A percentile compares a stretch with the other conserved stretches of the same genome.
Evolutionary conservation across 2,329 filamentous ascomycete genomes (phyloP).

Genomic region (Trematosphaeria pertusa): DNA sequence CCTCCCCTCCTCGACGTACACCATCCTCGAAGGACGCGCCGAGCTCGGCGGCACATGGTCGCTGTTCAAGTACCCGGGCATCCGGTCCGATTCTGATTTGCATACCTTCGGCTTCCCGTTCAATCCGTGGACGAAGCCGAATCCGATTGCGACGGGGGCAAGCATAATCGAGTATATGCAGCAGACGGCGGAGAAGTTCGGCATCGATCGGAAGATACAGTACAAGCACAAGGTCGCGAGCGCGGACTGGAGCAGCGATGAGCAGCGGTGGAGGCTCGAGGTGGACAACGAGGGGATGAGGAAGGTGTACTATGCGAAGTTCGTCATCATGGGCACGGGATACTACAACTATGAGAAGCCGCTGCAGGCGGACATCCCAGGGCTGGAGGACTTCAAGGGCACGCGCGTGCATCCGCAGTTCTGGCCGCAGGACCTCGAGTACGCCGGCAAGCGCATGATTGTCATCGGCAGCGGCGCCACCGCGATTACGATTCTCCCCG

Average conservation of each 20-base stretch:
- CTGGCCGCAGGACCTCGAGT: conserved; percentile 75
- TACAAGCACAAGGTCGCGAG: conserved; percentile 51
- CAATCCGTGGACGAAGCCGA: conserved; percentile 68
- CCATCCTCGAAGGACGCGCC: conserved; percentile 71
- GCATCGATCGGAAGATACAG: conserved; percentile 55
- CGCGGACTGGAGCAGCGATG: conserved; percentile 54
- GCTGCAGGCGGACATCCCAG: conserved; percentile 67
- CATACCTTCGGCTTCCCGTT: conserved; percentile 68
- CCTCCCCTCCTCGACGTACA: conserved; percentile 64
- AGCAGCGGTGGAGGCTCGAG: conserved; percentile 56
- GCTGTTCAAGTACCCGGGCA: conserved; percentile 77
- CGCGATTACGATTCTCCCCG: conserved; percentile 77
- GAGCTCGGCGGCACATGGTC: conserved; percentile 80
- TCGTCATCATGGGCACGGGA: conserved; percentile 67
- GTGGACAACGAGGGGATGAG: conserved; percentile 46
- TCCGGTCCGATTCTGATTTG: conserved; percentile 60
- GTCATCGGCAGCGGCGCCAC: conserved; percentile 82
- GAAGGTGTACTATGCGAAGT: conserved; percentile 52
- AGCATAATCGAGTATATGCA: conserved; percentile 54
- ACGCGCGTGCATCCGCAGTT: conserved; percentile 73
- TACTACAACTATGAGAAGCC: conserved; percentile 78
- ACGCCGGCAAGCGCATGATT: conserved; percentile 70
- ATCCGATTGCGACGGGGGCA: conserved; percentile 54
- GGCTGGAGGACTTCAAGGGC: conserved; percentile 70
- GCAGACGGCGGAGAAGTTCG: conserved; percentile 51